Conservation (phyloP, 345 rosid species). For the Populus euphratica region DNA sequence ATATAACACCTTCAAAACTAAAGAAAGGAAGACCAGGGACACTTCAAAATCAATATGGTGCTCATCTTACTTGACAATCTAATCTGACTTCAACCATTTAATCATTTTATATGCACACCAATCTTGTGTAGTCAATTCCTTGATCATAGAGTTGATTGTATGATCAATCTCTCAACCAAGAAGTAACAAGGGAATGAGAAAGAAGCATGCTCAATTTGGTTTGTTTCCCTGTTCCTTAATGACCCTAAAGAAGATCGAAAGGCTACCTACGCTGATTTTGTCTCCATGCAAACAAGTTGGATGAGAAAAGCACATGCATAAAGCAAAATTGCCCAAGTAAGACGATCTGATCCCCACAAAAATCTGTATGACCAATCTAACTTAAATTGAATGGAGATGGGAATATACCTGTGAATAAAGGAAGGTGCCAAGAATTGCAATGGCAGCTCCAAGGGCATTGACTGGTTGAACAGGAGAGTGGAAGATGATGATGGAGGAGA, state of each 20-base stretch:
- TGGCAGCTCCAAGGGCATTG: conserved; percentile 94
- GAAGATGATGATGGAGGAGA: conserved; percentile 96
- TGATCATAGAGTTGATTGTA: too few species aligned
- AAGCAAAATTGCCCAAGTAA: conserved; percentile 5
- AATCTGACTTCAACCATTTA: too few species aligned
- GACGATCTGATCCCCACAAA: conserved; percentile 14
- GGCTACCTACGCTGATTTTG: conserved; percentile 17
- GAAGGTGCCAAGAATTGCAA: conserved; percentile 94
- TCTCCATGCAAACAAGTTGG: conserved; percentile 23
- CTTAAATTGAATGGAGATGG: background rate
- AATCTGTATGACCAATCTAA: background rate
- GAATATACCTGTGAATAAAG: conserved; percentile 85
- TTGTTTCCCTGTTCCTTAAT: background rate
- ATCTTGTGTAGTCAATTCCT: too few species aligned
- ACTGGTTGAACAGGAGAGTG: conserved; percentile 90
- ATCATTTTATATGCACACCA: too few species aligned
- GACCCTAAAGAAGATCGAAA: conserved; percentile 6
- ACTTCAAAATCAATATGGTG: background rate
- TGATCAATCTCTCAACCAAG: too few species aligned
- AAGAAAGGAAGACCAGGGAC: background rate
- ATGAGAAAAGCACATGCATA: background rate
- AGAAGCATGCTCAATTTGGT: too few species aligned
- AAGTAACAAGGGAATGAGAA: too few species aligned
- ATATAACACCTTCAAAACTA: background rate
- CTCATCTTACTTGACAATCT: too few species aligned